Evolutionary conservation across 2,329 filamentous ascomycete genomes (phyloP).

Genomic region (Calonectria pauciramosa): DNA sequence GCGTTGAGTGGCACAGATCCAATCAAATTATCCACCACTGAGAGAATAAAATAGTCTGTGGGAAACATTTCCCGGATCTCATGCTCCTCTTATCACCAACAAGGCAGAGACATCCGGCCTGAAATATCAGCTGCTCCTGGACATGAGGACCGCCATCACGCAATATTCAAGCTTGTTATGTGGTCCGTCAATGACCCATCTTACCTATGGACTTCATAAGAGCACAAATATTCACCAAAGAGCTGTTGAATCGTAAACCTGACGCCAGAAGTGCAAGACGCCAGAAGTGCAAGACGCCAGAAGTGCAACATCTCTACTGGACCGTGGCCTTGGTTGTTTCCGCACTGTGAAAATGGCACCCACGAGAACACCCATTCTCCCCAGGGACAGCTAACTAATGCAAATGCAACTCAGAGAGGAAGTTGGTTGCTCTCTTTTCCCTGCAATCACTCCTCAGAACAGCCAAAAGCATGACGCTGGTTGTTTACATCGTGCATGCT

Average conservation of each 20-base stretch:
- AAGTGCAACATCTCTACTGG: not conserved
- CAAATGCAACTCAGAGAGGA: slow-evolving; percentile 14
- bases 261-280: not conserved
- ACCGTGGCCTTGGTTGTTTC: not conserved
- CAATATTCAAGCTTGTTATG: not conserved
- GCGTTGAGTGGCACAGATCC: slow-evolving; percentile 19
- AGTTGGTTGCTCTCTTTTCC: not conserved
- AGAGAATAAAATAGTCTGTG: not conserved
- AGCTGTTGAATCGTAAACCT: not conserved
- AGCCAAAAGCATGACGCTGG: not conserved
- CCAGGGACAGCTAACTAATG: not conserved
- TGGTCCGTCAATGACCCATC: not conserved
- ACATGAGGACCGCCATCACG: not conserved
- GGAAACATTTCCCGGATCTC: slow-evolving; percentile 8
- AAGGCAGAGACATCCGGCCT: too few species aligned
- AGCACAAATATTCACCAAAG: not conserved
- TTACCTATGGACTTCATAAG: too few species aligned
- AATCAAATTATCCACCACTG: slow-evolving; percentile 21
- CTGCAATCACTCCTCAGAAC: slow-evolving; percentile 4
- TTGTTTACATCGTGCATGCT: slow-evolving; percentile 6
- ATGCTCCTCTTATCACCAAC: not conserved
- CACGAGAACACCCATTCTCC: not conserved
- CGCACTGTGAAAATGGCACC: not conserved
- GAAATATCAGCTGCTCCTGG: not conserved
- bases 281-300: too few species aligned